A percentile compares a stretch with the other conserved stretches of the same genome.
Conservation (phyloP, 2,329 filamentous ascomycete species). For the Periconia digitata region DNA sequence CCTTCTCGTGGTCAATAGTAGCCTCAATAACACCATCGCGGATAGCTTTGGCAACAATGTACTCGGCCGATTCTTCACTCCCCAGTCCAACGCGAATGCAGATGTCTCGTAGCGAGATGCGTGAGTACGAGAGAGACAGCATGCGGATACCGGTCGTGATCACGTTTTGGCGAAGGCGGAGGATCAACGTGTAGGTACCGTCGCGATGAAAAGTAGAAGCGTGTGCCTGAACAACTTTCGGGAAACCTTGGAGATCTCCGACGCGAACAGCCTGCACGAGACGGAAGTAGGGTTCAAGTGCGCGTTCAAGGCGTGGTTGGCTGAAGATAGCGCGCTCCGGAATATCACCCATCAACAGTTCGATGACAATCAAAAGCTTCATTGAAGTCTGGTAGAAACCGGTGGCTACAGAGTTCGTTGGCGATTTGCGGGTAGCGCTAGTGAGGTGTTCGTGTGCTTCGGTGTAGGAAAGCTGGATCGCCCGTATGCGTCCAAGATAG, state of each 20-base stretch:
- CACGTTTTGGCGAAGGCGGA: slow-evolving; percentile 94
- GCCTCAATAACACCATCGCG: slow-evolving; percentile 97
- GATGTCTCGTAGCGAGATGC: slow-evolving; percentile 95
- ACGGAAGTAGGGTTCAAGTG: slow-evolving; percentile 89
- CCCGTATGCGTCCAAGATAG: slow-evolving; percentile 93
- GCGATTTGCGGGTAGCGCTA: slow-evolving; percentile 91
- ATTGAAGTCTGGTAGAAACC: slow-evolving; percentile 96
- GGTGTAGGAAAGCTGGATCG: slow-evolving; percentile 95
- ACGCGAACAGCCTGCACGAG: slow-evolving; percentile 94
- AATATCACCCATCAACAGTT: slow-evolving; percentile 97
- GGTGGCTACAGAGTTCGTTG: slow-evolving; percentile 82
- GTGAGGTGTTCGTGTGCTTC: slow-evolving; percentile 94
- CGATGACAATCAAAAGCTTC: slow-evolving; percentile 94
- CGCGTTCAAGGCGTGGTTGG: slow-evolving; percentile 80
- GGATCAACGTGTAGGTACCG: slow-evolving; percentile 91
- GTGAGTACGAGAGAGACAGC: slow-evolving; percentile 97
- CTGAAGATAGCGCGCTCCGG: slow-evolving; percentile 94
- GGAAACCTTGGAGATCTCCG: slow-evolving; percentile 92
- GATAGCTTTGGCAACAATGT: slow-evolving; percentile 98
- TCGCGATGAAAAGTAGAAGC: slow-evolving; percentile 86
- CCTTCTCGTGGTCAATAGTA: slow-evolving; percentile 87
- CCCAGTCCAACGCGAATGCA: slow-evolving; percentile 92
- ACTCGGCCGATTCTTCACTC: slow-evolving; percentile 96
- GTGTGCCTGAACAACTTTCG: slow-evolving; percentile 80
- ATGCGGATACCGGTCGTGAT: slow-evolving; percentile 99